Evolutionary conservation across 192 early-diverging fungal genomes (phyloP).

Genomic region (Dispira simplex): DNA sequence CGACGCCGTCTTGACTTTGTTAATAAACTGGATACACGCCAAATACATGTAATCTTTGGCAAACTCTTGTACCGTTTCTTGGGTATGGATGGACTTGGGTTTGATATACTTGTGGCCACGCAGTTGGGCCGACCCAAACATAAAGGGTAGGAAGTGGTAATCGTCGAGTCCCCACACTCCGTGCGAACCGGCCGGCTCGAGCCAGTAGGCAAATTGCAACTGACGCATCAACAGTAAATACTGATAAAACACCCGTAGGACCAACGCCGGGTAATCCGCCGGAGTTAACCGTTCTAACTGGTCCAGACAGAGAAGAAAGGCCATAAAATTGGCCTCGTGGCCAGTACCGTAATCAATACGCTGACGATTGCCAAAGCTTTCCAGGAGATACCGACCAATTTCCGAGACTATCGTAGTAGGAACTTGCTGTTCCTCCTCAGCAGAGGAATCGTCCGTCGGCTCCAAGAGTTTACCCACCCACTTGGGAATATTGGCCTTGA

Average conservation of each 20-base stretch:
- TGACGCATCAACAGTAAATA: constrained; percentile 83
- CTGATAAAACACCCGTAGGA: constrained; percentile 59
- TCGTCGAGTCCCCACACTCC: constrained; percentile 99
- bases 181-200: constrained; percentile 94
- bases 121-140: constrained; percentile 83
- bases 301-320: constrained; percentile 69
- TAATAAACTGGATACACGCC: constrained; percentile 82
- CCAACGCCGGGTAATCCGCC: constrained; percentile 58
- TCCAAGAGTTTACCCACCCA: constrained; percentile 27
- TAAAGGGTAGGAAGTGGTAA: constrained; percentile 91
- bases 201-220: constrained; percentile 82
- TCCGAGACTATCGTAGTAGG: constrained; percentile 28
- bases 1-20: constrained; percentile 57
- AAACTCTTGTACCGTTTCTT: constrained; percentile 78
- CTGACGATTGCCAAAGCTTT: constrained; percentile 79
- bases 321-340: constrained; percentile 86
- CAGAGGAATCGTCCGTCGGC: neutral
- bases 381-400: constrained; percentile 57
- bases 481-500: constrained; percentile 20
- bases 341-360: constrained; percentile 98
- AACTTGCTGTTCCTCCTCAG: constrained; percentile 14
- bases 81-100: constrained; percentile 89
- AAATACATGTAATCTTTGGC: constrained; percentile 92
- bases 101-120: constrained; percentile 75
- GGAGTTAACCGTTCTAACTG: constrained; percentile 46